Evolutionary conservation across 1,139 yeast species (phyloP), one percentile per base, ranked within the genome.

Genomic region (Ogataea hybrid): DNA sequence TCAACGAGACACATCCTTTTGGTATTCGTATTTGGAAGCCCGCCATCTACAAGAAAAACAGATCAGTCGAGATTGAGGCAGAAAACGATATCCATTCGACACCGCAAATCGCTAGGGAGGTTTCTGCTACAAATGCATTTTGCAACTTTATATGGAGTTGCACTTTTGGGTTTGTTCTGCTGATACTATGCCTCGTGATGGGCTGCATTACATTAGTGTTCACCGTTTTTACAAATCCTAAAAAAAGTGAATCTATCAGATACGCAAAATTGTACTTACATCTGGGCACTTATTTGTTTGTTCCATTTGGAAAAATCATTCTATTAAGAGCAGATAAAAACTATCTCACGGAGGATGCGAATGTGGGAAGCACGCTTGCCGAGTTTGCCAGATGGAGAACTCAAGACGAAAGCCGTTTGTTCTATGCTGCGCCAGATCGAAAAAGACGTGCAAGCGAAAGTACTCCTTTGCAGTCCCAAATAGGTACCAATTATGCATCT

Each of bases 1-100:
- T 92, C 61, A 92, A 92, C 59, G 82, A 87, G 42, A 89, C 97
- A 1, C 98, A 94, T 67, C 98, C 98, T 0, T 92, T 92, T 60
- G 98, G 98, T 73, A 89, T 92, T 41, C 84, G 96, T 62, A 87
- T 92, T 54, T 92, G 98, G 98, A 92, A 92, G 59, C 98, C 98
- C 1, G 96, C 98, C 2, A 72, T 92, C 46, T 92, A 92, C 65
- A 92, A 94, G 61, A 92, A 92, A 63, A 77, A 78, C 48, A 79
- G 99, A 56, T 87, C 97, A 1, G 97, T 92, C 28, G 95, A 95
- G 51, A 73, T 82, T 27, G 81, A 89, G 44, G 97, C 97, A 1
- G 95, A 88, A 46, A 88, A 86, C 49, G 99, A 92, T 69, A 87
- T 92, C 52, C 97, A 90, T 62, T 72, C 69, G 35, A 77, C 86